Conservation (phyloP, 352 stramenopile genomes). For the Globisporangium mamillatum region DNA sequence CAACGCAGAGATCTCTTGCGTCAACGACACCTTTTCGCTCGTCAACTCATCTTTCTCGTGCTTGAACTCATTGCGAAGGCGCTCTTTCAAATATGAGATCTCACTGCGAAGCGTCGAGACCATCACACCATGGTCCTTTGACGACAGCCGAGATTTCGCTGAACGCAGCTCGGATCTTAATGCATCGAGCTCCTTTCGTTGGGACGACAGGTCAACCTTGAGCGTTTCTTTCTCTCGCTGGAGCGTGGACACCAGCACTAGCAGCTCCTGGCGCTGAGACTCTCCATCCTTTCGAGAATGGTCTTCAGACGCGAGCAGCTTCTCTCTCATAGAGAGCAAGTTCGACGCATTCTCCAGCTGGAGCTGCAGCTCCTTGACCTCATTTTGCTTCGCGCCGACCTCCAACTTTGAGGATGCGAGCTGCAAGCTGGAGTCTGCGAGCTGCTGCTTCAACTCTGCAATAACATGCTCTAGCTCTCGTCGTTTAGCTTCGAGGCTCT, state of each 20-base stretch:
- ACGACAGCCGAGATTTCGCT: slow-evolving; percentile 35
- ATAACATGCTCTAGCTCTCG: slow-evolving; percentile 25
- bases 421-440: slow-evolving; percentile 24
- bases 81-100: slow-evolving; percentile 55
- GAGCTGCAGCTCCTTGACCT: slow-evolving; percentile 51
- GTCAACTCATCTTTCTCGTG: slow-evolving; percentile 52
- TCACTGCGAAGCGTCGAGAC: slow-evolving; percentile 62
- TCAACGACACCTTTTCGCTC: slow-evolving; percentile 35
- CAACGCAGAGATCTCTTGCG: slow-evolving; percentile 40
- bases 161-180: slow-evolving; percentile 33
- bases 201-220: slow-evolving; percentile 21
- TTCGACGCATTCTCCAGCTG: slow-evolving; percentile 43
- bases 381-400: slow-evolving; percentile 37
- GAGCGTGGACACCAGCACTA: slow-evolving; percentile 32
- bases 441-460: slow-evolving; percentile 34
- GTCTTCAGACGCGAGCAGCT: slow-evolving; percentile 49
- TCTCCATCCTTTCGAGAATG: slow-evolving; percentile 40
- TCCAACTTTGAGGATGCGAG: slow-evolving; percentile 31
- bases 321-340: slow-evolving; percentile 41
- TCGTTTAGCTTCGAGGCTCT: slow-evolving; percentile 31
- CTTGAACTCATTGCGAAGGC: slow-evolving; percentile 57
- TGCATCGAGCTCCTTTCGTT: slow-evolving; percentile 28
- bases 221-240: slow-evolving; percentile 41
- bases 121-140: slow-evolving; percentile 52
- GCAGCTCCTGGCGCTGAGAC: slow-evolving; percentile 42